Evolutionary conservation across 2,329 filamentous ascomycete genomes (phyloP).

Genomic region (Neofusicoccum cordaticola): DNA sequence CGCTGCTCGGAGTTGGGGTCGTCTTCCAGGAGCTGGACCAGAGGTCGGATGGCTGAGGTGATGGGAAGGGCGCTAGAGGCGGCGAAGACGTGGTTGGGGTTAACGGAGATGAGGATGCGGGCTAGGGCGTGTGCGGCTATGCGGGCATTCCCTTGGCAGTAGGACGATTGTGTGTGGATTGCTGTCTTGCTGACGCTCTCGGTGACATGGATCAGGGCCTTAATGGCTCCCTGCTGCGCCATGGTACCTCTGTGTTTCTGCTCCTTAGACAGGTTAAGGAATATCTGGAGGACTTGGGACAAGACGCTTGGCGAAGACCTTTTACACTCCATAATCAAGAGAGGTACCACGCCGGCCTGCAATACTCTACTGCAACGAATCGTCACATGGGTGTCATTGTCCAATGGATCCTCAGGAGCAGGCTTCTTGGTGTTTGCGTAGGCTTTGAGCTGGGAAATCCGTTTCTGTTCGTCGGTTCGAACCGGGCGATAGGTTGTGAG

Average conservation of each 20-base stretch:
- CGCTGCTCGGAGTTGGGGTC: constrained; percentile 57
- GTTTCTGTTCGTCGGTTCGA: constrained; percentile 86
- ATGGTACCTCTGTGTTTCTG: constrained; percentile 72
- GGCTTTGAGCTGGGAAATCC: constrained; percentile 85
- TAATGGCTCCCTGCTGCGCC: constrained; percentile 91
- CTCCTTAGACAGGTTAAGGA: constrained; percentile 75
- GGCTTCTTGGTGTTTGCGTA: constrained; percentile 82
- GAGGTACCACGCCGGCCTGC: constrained; percentile 71
- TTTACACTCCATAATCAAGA: constrained; percentile 74
- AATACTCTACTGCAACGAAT: constrained; percentile 76
- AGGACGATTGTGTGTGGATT: constrained; percentile 26
- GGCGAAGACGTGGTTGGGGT: constrained; percentile 81
- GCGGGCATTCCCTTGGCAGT: constrained; percentile 44
- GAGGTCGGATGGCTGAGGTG: constrained; percentile 76
- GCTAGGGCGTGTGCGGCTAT: constrained; percentile 77
- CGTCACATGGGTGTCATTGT: constrained; percentile 72
- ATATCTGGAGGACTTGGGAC: constrained; percentile 69
- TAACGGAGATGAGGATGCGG: constrained; percentile 80
- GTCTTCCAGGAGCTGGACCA: constrained; percentile 69
- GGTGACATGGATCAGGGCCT: constrained; percentile 72
- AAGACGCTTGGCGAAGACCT: constrained; percentile 69
- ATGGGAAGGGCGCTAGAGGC: constrained; percentile 68
- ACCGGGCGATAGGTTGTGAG: constrained; percentile 76
- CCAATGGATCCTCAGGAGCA: constrained; percentile 61
- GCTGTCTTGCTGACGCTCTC: constrained; percentile 56